Evolutionary conservation across 2,329 filamentous ascomycete species (phyloP), one percentile per base, ranked within the genome.

Genomic region (Beauveria caledonica): DNA sequence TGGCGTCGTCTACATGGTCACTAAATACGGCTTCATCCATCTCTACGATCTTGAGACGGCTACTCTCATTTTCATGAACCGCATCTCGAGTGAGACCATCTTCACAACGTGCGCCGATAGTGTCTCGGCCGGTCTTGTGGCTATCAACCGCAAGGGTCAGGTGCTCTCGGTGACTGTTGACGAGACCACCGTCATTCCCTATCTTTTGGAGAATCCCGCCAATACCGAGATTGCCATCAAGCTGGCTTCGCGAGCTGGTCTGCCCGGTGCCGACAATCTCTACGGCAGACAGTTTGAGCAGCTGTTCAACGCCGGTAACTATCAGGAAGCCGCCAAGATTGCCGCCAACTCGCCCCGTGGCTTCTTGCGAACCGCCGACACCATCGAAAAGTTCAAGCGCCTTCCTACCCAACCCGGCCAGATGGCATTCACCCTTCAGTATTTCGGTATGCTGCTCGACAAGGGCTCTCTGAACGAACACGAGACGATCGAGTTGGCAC

Each of bases 1-100:
- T 76, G 93, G 92, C 70, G 86, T 99, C 71, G 88, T 99, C 70
- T 97, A 97, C 76, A 86, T 99, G 69, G 91, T 99, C 64, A 99
- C 94, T 61, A 99, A 99, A 76, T 99, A 97, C 70, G 94, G 94
- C 58, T 99, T 97, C 77, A 97, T 99, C 69, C 94, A 99, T 76
- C 84, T 99, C 25, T 97, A 99, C 77, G 95, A 99, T 71, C 85
- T 99, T 61, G 95, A 99, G 79, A 94, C 90, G 8, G 95, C 90
- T 62, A 89, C 89, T 13, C 95, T 91, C 73, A 94, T 99, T 72
- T 99, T 97, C 84, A 95, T 99, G 92, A 99, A 99, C 82, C 89
- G 95, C 68, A 99, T 99, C 70, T 99, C 94, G 39, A 96, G 92
- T 79, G 94, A 99, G 73, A 99, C 94, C 27, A 97, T 99, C 73